phyloP scores from a whole-genome alignment of 2,329 filamentous ascomycete species.

The Colletotrichum spinosum region DNA sequence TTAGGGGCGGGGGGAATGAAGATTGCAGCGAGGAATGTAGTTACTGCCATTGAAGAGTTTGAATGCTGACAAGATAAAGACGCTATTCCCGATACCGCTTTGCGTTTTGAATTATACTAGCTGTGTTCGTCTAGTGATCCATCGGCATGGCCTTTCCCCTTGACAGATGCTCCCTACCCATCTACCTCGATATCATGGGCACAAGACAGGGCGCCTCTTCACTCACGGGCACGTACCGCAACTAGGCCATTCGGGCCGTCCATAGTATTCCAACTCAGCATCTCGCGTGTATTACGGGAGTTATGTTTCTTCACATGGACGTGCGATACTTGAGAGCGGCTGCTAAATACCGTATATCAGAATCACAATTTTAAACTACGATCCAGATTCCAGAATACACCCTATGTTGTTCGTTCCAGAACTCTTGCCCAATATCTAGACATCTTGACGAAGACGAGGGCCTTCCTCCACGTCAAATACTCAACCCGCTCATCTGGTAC shows the following conservation, averaged over 20 bases:
- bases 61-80: slow-evolving; percentile 60
- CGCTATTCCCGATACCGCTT: slow-evolving; percentile 62
- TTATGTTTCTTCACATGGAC: no score
- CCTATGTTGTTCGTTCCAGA: no score
- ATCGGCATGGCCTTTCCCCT: slow-evolving; percentile 69
- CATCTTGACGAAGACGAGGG: no score
- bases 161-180: slow-evolving; percentile 62
- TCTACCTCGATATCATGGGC: slow-evolving; percentile 44
- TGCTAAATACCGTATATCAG: no score
- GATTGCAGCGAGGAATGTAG: slow-evolving; percentile 46
- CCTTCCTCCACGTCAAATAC: no score
- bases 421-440: no score
- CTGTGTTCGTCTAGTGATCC: slow-evolving; percentile 67
- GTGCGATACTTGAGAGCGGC: no score
- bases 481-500: no score
- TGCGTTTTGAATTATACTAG: slow-evolving; percentile 63
- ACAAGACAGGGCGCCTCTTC: slow-evolving; percentile 32
- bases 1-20: slow-evolving; percentile 44
- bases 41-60: slow-evolving; percentile 58
- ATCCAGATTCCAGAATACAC: no score
- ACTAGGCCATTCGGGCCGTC: slow-evolving; percentile 41
- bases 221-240: slow-evolving; percentile 33
- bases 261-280: slow-evolving; percentile 37
- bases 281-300: no score
- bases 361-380: no score